Evolutionary conservation across 306 rosid species (phyloP), one percentile per base, ranked within the genome.

Genomic region (Vicia faba): DNA sequence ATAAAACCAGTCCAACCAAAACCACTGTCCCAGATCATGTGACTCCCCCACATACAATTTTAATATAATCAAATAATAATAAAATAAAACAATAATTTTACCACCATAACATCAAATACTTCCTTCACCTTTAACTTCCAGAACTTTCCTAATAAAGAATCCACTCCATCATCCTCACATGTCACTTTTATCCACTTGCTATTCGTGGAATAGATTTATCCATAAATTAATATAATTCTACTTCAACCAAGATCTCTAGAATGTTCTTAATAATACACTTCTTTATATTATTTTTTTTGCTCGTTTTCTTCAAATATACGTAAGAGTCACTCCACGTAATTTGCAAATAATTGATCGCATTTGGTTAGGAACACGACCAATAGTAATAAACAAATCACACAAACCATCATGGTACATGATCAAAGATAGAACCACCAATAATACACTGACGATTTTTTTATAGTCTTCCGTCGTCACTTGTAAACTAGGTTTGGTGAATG

Each of bases 131-230:
- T 4, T 58, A 80, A 64, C 82, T 82, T 86, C 89, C 77, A 88
- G 89, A 80, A 86, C 75, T 61, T 88, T 86, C 88, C 31, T 4
- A 74, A 3, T 45, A 57, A 67, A 67, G 45, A 56, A 58, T 28
- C 46, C 35, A 15, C 72, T 41, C 44, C 4, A 33, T 5, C 56
- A 64, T 25, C 23, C 54, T 40, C 68, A 39, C 46, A 2, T 33
- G 46, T 60, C 64, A 51, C 49, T 49, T 46, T 44, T 73, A 5
- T 44, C 69, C 78, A 41, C 51, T 77, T 69, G 73, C 83, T 74
- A 72, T 63, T 60, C 40, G 28, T 16, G 68, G 79, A 69, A 68
- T 69, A 40, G 16, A 20, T 3, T 13, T 18, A 0, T 66, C 51
- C 54, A 64, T 66, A 15, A 39, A 61, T 46, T 28, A 62, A 66